Evolutionary conservation across 805 yeast genomes (phyloP).

Genomic region (Wickerhamiella hasegawae): DNA sequence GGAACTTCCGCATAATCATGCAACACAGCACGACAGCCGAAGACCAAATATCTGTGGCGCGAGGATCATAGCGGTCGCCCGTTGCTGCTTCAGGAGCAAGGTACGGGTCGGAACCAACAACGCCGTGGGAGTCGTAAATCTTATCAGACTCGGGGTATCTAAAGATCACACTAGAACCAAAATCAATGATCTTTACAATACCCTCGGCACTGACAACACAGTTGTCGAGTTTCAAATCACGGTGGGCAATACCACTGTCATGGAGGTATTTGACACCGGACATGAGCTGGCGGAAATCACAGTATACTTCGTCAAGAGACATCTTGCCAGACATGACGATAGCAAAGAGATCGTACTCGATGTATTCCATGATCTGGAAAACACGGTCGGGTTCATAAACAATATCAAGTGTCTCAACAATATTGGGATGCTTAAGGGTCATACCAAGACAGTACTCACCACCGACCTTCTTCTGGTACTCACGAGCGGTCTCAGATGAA

Average conservation of each 20-base stretch:
- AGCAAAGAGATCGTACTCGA: slow-evolving; percentile 85
- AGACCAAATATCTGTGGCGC: slow-evolving; percentile 92
- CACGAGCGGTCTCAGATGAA: slow-evolving; percentile 44
- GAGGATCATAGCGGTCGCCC: slow-evolving; percentile 68
- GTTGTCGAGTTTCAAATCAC: slow-evolving; percentile 84
- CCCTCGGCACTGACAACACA: slow-evolving; percentile 77
- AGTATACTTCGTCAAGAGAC: slow-evolving; percentile 62
- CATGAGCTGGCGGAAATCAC: slow-evolving; percentile 79
- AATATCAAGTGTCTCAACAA: slow-evolving; percentile 68
- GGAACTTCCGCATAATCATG: slow-evolving; percentile 81
- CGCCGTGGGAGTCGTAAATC: slow-evolving; percentile 62
- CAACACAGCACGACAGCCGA: slow-evolving; percentile 82
- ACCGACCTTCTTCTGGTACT: slow-evolving; percentile 62
- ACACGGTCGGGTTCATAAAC: slow-evolving; percentile 48
- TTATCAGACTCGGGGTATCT: slow-evolving; percentile 69
- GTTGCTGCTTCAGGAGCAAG: slow-evolving; percentile 86
- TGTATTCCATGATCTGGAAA: slow-evolving; percentile 86
- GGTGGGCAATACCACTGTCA: slow-evolving; percentile 65
- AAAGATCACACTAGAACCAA: slow-evolving; percentile 86
- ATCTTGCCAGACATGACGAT: slow-evolving; percentile 87
- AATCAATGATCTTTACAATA: slow-evolving; percentile 78
- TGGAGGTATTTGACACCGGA: slow-evolving; percentile 73
- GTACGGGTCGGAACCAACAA: slow-evolving; percentile 80
- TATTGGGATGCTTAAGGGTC: slow-evolving; percentile 57
- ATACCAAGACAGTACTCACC: slow-evolving; percentile 76